Evolutionary conservation across 176 grass and related monocot species (phyloP).

Genomic region (Eragrostis nindensis): DNA sequence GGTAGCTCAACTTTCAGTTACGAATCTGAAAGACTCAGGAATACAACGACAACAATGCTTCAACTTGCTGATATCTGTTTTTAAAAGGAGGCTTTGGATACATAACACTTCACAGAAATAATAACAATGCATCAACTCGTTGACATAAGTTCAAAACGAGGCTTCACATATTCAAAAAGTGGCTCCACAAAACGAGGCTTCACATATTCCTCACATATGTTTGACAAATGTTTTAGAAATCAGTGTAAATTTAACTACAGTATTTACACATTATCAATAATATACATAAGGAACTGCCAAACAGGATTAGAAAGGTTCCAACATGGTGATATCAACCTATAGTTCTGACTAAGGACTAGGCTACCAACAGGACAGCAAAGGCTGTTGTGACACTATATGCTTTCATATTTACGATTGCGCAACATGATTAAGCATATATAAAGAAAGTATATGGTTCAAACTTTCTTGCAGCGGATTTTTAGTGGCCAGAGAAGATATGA

Average conservation of each 20-base stretch:
- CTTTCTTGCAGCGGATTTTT: not conserved
- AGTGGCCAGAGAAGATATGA: not conserved
- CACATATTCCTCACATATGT: not conserved
- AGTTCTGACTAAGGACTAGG: not conserved
- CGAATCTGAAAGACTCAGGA: not conserved
- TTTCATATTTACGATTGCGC: not conserved
- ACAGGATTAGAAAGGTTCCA: not conserved
- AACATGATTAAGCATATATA: not conserved
- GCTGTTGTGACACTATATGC: not conserved
- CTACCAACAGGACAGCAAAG: not conserved
- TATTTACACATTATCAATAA: not conserved
- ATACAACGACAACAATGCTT: not conserved
- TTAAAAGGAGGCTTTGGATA: not conserved
- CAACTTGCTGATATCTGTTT: not conserved
- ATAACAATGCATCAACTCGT: not conserved
- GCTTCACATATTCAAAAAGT: too few relatives aligned
- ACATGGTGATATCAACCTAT: conserved; percentile 18
- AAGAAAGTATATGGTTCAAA: not conserved
- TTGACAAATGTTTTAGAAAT: not conserved
- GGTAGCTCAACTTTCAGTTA: not conserved
- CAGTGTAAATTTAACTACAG: conserved; percentile 1
- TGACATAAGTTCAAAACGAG: not conserved
- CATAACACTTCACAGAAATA: too few relatives aligned
- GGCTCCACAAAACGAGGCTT: not conserved
- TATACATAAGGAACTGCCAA: not conserved